These are phyloP conservation scores for Nicotiana benthamiana DNA, from an alignment of 257 asterid genomes.

Conservation along the genomic window DNA sequence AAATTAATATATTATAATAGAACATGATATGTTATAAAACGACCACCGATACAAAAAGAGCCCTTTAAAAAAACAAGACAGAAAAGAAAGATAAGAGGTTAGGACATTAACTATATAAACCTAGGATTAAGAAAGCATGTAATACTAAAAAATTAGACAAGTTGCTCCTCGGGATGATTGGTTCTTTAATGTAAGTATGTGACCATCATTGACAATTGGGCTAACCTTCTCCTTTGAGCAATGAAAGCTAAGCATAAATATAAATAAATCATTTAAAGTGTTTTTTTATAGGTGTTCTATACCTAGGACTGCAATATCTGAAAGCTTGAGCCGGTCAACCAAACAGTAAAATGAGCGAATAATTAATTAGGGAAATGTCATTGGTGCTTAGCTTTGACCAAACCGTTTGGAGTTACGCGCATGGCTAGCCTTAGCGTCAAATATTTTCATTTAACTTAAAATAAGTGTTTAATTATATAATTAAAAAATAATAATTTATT, in stretches of 20 bases:
- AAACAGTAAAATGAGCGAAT: neutral
- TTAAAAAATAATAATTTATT: too few species aligned
- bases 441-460: neutral
- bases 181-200: neutral
- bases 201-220: neutral
- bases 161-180: neutral
- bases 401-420: neutral
- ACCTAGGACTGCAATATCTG: neutral
- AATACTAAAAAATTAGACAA: neutral
- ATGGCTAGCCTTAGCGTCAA: neutral
- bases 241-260: neutral
- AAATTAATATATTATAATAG: too few species aligned
- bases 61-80: neutral
- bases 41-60: too few species aligned
- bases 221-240: neutral
- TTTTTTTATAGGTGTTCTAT: neutral
- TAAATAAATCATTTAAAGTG: neutral
- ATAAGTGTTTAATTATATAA: neutral
- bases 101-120: neutral
- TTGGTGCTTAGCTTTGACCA: neutral
- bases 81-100: neutral
- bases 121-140: neutral
- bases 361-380: neutral
- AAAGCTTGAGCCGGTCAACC: neutral
- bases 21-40: too few species aligned